These are phyloP conservation scores for Schoenoplectus triqueter DNA, from an alignment of 202 grass and related monocot species.

Conservation along the genomic window DNA sequence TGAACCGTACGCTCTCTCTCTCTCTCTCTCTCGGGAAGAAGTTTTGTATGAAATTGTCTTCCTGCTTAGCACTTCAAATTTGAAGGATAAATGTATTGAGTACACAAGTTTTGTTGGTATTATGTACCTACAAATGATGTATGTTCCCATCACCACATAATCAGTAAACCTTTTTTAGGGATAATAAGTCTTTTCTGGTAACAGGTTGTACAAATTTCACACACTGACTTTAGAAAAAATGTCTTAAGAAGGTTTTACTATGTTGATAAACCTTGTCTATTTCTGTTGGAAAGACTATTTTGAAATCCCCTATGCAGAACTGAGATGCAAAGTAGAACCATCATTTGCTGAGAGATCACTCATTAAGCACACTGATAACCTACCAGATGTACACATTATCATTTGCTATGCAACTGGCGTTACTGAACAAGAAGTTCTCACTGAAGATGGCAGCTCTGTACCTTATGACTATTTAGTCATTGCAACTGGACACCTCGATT, in stretches of 20 bases:
- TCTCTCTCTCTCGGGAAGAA: not conserved
- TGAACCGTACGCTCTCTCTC: slow-evolving; percentile 54
- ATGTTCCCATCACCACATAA: no score
- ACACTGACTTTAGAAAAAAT: no score
- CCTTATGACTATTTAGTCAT: slow-evolving; percentile 70
- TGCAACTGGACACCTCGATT: slow-evolving; percentile 55
- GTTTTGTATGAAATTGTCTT: not conserved
- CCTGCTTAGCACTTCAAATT: no score
- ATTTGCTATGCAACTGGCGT: slow-evolving; percentile 58
- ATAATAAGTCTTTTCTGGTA: no score
- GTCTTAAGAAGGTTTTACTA: no score
- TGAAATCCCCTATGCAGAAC: slow-evolving; percentile 68
- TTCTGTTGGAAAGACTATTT: slow-evolving; percentile 71
- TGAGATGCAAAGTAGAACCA: slow-evolving; percentile 73
- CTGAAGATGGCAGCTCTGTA: slow-evolving; percentile 54
- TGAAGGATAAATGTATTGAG: no score
- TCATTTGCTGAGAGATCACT: slow-evolving; percentile 71
- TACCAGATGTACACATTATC: slow-evolving; percentile 53
- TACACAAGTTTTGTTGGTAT: no score
- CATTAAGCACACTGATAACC: slow-evolving; percentile 75
- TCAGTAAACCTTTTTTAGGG: no score
- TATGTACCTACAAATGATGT: no score
- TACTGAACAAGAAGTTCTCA: slow-evolving; percentile 53
- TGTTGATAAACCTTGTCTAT: not conserved
- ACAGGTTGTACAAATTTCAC: no score